phyloP scores from a whole-genome alignment of 108 stramenopile genomes.

The Aurantiochytrium sp. region DNA sequence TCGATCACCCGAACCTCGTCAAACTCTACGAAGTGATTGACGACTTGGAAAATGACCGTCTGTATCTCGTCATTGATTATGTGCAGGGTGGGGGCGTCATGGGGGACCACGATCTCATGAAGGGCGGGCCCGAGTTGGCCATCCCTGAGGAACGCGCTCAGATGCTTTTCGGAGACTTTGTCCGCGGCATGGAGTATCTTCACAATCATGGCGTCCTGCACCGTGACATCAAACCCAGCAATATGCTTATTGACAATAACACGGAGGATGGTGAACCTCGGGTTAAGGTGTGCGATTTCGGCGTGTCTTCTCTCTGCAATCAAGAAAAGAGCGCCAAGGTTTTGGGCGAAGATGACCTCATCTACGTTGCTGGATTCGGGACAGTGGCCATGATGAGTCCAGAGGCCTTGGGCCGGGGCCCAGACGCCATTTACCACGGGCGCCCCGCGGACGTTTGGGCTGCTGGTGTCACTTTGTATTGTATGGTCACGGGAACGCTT shows the following conservation, averaged over 20 bases:
- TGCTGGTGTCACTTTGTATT: neutral
- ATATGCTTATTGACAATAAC: constrained; percentile 53
- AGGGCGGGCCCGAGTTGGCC: constrained; percentile 59
- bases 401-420: neutral
- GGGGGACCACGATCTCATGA: constrained; percentile 68
- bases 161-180: constrained; percentile 62
- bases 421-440: neutral
- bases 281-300: constrained; percentile 60
- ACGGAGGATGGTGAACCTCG: constrained; percentile 31
- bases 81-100: constrained; percentile 61
- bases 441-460: constrained; percentile 7
- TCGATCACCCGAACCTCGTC: constrained; percentile 70
- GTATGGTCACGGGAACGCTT: neutral
- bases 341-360: neutral
- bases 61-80: constrained; percentile 71
- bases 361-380: neutral
- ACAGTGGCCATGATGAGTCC: neutral
- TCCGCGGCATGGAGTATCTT: constrained; percentile 67
- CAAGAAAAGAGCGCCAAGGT: constrained; percentile 42
- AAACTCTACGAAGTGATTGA: constrained; percentile 59
- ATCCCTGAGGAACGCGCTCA: constrained; percentile 62
- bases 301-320: constrained; percentile 49
- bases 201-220: constrained; percentile 54
- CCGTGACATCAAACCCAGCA: constrained; percentile 52
- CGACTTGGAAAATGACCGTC: constrained; percentile 62